phyloP scores from a whole-genome alignment of 345 rosid genomes.

The Sisymbrium irio region DNA sequence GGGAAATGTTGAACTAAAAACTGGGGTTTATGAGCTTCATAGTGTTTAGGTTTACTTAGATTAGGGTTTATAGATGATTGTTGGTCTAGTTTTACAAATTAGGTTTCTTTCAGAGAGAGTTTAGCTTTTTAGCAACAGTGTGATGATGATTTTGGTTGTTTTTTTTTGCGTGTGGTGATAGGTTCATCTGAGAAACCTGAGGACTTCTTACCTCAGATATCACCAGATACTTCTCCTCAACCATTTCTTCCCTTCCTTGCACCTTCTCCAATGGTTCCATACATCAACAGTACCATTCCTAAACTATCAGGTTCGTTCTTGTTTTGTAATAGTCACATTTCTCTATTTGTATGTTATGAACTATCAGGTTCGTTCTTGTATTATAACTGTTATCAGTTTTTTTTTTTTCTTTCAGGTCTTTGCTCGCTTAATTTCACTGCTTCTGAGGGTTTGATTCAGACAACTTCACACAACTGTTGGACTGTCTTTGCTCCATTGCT shows the following conservation, averaged over 20 bases:
- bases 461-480: slow-evolving; percentile 80
- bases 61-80: slow-evolving; percentile 11
- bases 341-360: too few relatives aligned
- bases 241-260: slow-evolving; percentile 90
- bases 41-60: slow-evolving; percentile 7
- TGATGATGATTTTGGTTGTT: background rate
- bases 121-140: background rate
- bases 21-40: background rate
- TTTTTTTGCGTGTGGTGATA: slow-evolving; percentile 19
- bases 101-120: background rate
- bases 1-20: background rate
- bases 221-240: slow-evolving; percentile 72
- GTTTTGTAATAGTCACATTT: background rate
- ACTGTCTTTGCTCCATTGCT: slow-evolving; percentile 72
- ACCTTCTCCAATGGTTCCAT: slow-evolving; percentile 85
- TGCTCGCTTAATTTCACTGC: slow-evolving; percentile 75
- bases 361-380: slow-evolving; percentile 61
- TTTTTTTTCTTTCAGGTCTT: slow-evolving; percentile 43
- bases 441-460: slow-evolving; percentile 64
- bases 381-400: background rate
- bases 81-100: background rate
- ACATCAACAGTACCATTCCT: slow-evolving; percentile 62
- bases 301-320: slow-evolving; percentile 70
- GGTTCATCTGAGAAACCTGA: slow-evolving; percentile 47
- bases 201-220: slow-evolving; percentile 58